Conservation (phyloP, 176 grass and related monocot species). For the Rhynchospora breviuscula region DNA sequence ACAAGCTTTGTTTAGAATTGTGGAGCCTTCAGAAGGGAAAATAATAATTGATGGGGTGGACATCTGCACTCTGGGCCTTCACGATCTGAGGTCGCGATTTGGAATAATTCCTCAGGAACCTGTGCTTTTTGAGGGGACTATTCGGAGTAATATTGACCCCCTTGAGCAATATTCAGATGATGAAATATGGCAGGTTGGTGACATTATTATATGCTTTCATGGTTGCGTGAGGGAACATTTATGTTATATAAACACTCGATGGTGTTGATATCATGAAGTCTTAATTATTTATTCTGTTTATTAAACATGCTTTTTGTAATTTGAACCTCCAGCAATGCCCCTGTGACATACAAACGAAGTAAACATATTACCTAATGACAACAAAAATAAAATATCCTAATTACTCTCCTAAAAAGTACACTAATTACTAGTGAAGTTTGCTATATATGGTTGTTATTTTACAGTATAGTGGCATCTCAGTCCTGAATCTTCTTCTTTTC, state of each 20-base stretch:
- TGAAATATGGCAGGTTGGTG: slow-evolving; percentile 89
- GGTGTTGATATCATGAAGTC: background rate
- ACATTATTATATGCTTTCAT: slow-evolving; percentile 20
- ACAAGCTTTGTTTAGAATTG: slow-evolving; percentile 93
- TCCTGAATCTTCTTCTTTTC: background rate
- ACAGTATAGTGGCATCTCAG: background rate
- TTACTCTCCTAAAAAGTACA: background rate
- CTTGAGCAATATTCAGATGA: slow-evolving; percentile 82
- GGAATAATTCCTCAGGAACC: slow-evolving; percentile 97
- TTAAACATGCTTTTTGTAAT: background rate
- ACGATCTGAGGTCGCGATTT: slow-evolving; percentile 91
- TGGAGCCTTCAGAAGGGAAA: slow-evolving; percentile 72
- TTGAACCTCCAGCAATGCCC: background rate
- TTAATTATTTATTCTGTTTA: background rate
- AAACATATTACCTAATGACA: background rate
- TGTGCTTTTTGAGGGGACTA: slow-evolving; percentile 87
- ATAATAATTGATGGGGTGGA: slow-evolving; percentile 76
- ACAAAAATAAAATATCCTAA: background rate
- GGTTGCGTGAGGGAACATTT: background rate
- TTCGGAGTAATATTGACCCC: slow-evolving; percentile 81
- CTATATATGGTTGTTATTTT: background rate
- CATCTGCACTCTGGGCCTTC: slow-evolving; percentile 89
- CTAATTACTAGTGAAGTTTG: background rate
- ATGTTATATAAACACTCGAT: background rate
- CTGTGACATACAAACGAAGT: background rate